These are phyloP conservation scores for Cynara cardunculus DNA, from an alignment of 129 eudicot species.

Conservation along the genomic window DNA sequence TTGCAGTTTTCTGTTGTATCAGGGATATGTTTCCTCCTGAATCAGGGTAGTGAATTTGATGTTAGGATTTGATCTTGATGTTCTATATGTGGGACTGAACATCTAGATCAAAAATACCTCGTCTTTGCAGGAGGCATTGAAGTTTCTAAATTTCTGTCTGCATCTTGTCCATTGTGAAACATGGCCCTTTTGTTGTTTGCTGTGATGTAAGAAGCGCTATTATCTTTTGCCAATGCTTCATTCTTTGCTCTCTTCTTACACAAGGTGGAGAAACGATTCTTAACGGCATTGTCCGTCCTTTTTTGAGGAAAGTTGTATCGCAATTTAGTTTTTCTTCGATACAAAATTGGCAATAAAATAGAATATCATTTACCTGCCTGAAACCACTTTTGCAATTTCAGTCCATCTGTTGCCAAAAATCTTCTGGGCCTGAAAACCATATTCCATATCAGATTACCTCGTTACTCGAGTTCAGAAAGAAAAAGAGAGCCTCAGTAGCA, in stretches of 20 bases:
- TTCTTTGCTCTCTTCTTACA: slow-evolving; percentile 95
- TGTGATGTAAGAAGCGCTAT: slow-evolving; percentile 49
- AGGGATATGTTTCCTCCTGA: slow-evolving; percentile 55
- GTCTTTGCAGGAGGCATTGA: slow-evolving; percentile 54
- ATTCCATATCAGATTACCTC: slow-evolving; percentile 21
- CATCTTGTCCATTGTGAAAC: slow-evolving; percentile 39
- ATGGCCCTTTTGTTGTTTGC: slow-evolving; percentile 75
- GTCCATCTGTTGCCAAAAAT: slow-evolving; percentile 98
- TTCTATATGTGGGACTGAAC: neutral
- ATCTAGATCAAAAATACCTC: slow-evolving; percentile 46
- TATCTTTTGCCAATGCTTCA: slow-evolving; percentile 88
- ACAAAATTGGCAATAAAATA: neutral
- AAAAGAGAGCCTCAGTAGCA: slow-evolving; percentile 9
- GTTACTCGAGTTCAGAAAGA: neutral
- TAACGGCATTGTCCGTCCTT: slow-evolving; percentile 99
- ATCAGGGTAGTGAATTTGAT: slow-evolving; percentile 17
- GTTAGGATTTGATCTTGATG: slow-evolving; percentile 8
- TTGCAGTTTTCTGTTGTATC: slow-evolving; percentile 35
- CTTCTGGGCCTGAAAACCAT: slow-evolving; percentile 81
- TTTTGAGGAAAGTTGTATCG: neutral
- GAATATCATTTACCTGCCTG: slow-evolving; percentile 83
- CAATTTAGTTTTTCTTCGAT: neutral
- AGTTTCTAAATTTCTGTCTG: slow-evolving; percentile 41
- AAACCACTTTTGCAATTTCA: slow-evolving; percentile 98
- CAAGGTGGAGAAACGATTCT: slow-evolving; percentile 90